Conservation (phyloP, 1,139 yeast species). For the Debaryomyces sp. region DNA sequence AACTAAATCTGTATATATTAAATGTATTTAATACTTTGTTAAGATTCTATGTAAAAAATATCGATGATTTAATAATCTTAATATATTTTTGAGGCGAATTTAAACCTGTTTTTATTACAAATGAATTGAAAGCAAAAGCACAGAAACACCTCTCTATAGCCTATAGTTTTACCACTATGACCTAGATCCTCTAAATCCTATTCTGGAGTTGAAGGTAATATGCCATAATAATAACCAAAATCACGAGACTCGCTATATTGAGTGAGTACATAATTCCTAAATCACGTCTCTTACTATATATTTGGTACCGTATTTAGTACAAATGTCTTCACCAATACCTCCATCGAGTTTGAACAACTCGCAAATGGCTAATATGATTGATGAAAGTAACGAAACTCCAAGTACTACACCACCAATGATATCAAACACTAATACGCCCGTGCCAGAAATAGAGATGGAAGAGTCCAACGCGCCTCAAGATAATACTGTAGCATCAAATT, state of each 20-base stretch:
- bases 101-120: neutral
- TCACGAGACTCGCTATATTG: constrained; percentile 4
- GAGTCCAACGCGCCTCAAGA: constrained; percentile 7
- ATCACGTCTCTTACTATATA: constrained; percentile 3
- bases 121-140: neutral
- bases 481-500: neutral
- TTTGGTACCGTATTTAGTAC: neutral
- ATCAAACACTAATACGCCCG: constrained; percentile 13
- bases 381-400: constrained; percentile 12
- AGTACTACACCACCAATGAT: constrained; percentile 14
- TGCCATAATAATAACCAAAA: neutral
- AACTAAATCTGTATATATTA: constrained; percentile 5
- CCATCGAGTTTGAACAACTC: constrained; percentile 10
- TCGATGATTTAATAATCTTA: no score
- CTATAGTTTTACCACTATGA: neutral
- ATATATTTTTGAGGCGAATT: neutral
- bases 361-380: constrained; percentile 7
- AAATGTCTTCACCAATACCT: constrained; percentile 14
- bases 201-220: neutral
- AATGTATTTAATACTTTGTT: constrained; percentile 4
- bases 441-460: constrained; percentile 15
- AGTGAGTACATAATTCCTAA: neutral
- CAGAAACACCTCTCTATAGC: neutral
- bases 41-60: neutral
- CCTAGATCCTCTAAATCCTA: neutral